A percentile compares a stretch with the other conserved stretches of the same genome.
Conservation (phyloP, 495 filamentous ascomycete genomes). For the Aspergillus sclerotioniger region DNA sequence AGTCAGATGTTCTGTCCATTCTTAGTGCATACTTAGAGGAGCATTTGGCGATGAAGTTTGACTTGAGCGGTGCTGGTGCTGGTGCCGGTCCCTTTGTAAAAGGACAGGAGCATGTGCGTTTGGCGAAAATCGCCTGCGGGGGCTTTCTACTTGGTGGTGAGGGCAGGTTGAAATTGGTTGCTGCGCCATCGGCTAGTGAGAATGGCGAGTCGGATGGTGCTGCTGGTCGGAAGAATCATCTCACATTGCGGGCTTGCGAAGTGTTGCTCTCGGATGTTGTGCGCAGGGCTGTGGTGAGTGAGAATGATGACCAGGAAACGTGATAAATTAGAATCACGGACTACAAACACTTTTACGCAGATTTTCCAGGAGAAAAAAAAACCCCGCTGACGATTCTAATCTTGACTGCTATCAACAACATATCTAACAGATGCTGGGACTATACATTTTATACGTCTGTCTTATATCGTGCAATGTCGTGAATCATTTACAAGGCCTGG, state of each 20-base stretch:
- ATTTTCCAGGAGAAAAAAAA: background rate
- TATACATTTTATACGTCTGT: background rate
- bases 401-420: background rate
- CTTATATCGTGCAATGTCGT: background rate
- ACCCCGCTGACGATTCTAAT: background rate
- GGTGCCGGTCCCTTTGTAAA: conserved; percentile 6
- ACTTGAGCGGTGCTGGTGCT: conserved; percentile 25
- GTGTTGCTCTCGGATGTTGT: conserved; percentile 30
- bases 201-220: conserved; percentile 18
- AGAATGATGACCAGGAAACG: conserved; percentile 16
- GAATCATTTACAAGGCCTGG: background rate
- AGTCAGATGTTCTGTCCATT: conserved; percentile 34
- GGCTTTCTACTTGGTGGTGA: conserved; percentile 54
- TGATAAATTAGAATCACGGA: background rate
- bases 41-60: conserved; percentile 51
- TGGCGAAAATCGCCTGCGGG: conserved; percentile 52
- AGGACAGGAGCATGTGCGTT: conserved; percentile 37
- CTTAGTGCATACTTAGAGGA: conserved; percentile 43
- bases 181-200: conserved; percentile 8
- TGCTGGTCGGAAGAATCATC: conserved; percentile 1
- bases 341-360: background rate
- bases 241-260: conserved; percentile 26
- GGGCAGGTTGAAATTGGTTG: conserved; percentile 52
- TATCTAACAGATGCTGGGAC: background rate
- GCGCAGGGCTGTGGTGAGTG: conserved; percentile 25